These are phyloP conservation scores for Aspergillus wentii DNA, from an alignment of 495 filamentous ascomycete species.

Conservation along the genomic window DNA sequence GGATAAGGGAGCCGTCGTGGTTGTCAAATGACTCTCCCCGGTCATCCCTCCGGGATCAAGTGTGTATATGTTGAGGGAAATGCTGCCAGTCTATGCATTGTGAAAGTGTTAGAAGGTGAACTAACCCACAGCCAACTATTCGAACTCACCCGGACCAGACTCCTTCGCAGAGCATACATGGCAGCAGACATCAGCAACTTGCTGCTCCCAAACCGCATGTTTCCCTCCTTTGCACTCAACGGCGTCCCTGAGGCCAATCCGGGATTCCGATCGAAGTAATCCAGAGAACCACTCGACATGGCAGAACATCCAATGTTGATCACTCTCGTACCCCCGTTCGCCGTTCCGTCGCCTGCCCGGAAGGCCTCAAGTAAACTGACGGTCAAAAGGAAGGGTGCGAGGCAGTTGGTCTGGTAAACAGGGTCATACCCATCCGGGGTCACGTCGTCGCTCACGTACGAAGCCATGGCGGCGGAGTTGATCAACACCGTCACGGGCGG, in stretches of 20 bases:
- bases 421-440: slow-evolving; percentile 36
- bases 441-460: slow-evolving; percentile 28
- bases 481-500: slow-evolving; percentile 33
- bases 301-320: slow-evolving; percentile 37
- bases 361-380: slow-evolving; percentile 38
- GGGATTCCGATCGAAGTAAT: slow-evolving; percentile 30
- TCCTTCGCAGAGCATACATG: slow-evolving; percentile 39
- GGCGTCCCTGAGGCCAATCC: slow-evolving; percentile 23
- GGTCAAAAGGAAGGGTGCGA: slow-evolving; percentile 36
- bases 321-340: slow-evolving; percentile 30
- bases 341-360: slow-evolving; percentile 29
- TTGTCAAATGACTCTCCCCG: slow-evolving; percentile 22
- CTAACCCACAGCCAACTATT: no score
- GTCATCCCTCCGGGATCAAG: slow-evolving; percentile 36
- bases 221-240: slow-evolving; percentile 29
- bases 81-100: slow-evolving; percentile 25
- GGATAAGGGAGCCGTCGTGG: slow-evolving; percentile 24
- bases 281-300: slow-evolving; percentile 28
- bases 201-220: slow-evolving; percentile 34
- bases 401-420: slow-evolving; percentile 39
- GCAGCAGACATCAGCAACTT: slow-evolving; percentile 35
- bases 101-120: no score
- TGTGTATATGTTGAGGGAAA: slow-evolving; percentile 36
- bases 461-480: slow-evolving; percentile 33
- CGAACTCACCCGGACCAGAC: slow-evolving; percentile 35